Evolutionary conservation across 1,284 basidiomycete genomes (phyloP), one percentile per base, ranked within the genome.

Genomic region (Cryptococcus hybrid): DNA sequence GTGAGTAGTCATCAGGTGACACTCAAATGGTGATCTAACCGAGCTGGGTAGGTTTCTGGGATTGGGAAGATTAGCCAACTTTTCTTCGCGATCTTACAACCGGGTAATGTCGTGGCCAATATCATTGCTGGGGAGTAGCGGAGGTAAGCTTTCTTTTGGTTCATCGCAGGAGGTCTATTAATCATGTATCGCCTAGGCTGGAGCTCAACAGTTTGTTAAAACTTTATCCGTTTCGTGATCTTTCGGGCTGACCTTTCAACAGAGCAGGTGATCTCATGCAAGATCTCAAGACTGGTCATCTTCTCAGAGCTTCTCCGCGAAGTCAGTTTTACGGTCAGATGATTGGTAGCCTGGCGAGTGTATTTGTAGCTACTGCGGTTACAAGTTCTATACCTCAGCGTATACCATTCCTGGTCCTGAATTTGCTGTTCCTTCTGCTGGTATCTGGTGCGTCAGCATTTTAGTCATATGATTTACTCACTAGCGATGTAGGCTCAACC

Each of bases 231-330:
- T 4, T 35, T 24, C 15, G 39, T 56, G 48, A 37, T 5, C 12
- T 11, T 5, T 6, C 61, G 49, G 38, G 46, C 44, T 51, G 45
- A 47, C 37, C 34, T 38, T 3, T 51, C 18, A 6, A 13, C 65
- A 92, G 90, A 74, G 92, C 94, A 7, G 95, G 94, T 13, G 94
- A 98, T 75, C 84, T 98, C 15, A 97, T 98, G 93, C 94, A 98
- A 80, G 95, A 98, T 76, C 82, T 97, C 64, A 98, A 98, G 80
- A 97, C 94, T 1, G 95, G 95, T 0, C 88, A 93, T 71, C 82
- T 97, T 18, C 84, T 94, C 52, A 85, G 85, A 61, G 92, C 90
- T 5, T 92, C 90, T 7, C 90, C 90, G 34, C 82, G 90, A 69
- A 88, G 88, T 2, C 90, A 92, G 67, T 93, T 93, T 73, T 92